A percentile compares a stretch with the other conserved stretches of the same genome.
phyloP scores from a whole-genome alignment of 2,329 filamentous ascomycete species.

The Orbilia oligospora region DNA sequence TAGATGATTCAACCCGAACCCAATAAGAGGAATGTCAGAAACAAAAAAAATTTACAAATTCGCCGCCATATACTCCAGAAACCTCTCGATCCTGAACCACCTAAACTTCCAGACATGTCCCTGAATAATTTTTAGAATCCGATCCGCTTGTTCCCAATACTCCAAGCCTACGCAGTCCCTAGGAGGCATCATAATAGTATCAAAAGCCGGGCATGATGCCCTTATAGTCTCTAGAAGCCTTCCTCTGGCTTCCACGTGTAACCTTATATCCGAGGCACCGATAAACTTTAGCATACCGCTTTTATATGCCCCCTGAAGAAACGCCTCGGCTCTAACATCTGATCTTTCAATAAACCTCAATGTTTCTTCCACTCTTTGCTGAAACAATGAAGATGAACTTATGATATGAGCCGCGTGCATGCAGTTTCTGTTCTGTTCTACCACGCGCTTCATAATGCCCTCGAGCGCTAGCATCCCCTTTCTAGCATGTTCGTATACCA shows the following conservation, averaged over 20 bases:
- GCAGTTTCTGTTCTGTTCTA: slow-evolving; percentile 16
- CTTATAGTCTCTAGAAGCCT: slow-evolving; percentile 21
- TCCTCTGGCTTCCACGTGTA: slow-evolving; percentile 3
- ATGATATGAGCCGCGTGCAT: slow-evolving; percentile 10
- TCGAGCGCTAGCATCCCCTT: slow-evolving; percentile 24
- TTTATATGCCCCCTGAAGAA: slow-evolving; percentile 45
- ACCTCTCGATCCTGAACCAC: slow-evolving; percentile 36
- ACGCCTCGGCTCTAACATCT: slow-evolving; percentile 37
- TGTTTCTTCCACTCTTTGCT: slow-evolving; percentile 43
- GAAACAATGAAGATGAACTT: slow-evolving; percentile 40
- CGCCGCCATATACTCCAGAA: slow-evolving; percentile 33
- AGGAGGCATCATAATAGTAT: slow-evolving; percentile 26
- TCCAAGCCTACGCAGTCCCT: slow-evolving; percentile 37
- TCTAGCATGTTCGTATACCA: neutral
- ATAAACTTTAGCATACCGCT: slow-evolving; percentile 39
- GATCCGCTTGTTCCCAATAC: slow-evolving; percentile 34
- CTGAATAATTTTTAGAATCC: slow-evolving; percentile 23
- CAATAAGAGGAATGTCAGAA: neutral
- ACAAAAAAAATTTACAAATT: slow-evolving; percentile 26
- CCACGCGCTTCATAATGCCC: slow-evolving; percentile 47
- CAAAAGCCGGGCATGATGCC: neutral
- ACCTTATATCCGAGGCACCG: neutral
- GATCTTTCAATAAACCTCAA: slow-evolving; percentile 41
- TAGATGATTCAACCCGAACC: neutral
- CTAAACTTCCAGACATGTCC: slow-evolving; percentile 17